These are phyloP conservation scores for Cajanus cajan DNA, from an alignment of 306 rosid species.

Conservation along the genomic window DNA sequence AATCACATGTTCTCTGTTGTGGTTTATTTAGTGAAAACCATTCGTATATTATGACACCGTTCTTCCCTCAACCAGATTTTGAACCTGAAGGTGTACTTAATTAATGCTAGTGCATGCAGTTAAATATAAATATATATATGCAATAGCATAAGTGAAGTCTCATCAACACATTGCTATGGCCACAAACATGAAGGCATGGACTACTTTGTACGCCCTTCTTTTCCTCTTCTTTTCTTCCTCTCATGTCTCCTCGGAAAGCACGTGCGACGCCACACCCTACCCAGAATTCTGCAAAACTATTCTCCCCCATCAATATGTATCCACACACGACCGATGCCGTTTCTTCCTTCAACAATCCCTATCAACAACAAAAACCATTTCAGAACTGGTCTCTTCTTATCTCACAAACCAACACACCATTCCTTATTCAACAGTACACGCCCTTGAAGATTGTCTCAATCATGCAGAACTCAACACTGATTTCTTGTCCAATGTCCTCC, in stretches of 20 bases:
- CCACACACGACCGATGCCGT: conserved; percentile 19
- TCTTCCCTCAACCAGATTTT: no score
- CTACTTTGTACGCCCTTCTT: conserved; percentile 19
- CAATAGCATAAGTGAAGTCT: neutral
- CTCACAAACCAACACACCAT: conserved; percentile 3
- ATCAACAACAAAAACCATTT: conserved; percentile 29
- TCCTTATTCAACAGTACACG: conserved; percentile 26
- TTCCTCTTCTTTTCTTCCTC: conserved; percentile 26
- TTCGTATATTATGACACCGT: no score
- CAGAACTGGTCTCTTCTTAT: conserved; percentile 7
- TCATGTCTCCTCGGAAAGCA: conserved; percentile 8
- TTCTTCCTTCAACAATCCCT: conserved; percentile 40
- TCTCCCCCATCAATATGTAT: neutral
- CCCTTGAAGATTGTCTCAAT: conserved; percentile 34
- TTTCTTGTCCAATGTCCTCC: conserved; percentile 32
- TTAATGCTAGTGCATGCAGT: neutral
- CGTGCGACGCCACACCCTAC: conserved; percentile 36
- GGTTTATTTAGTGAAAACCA: neutral
- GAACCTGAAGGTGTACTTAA: no score
- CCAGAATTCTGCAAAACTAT: conserved; percentile 42
- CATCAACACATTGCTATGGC: conserved; percentile 24
- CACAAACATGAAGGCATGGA: conserved; percentile 14
- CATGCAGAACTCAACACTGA: conserved; percentile 27
- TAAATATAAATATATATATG: conserved; percentile 30
- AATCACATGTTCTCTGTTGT: no score